A percentile compares a stretch with the other conserved stretches of the same genome.
Evolutionary conservation across 352 stramenopile genomes (phyloP).

Genomic region (Plasmopara muralis): DNA sequence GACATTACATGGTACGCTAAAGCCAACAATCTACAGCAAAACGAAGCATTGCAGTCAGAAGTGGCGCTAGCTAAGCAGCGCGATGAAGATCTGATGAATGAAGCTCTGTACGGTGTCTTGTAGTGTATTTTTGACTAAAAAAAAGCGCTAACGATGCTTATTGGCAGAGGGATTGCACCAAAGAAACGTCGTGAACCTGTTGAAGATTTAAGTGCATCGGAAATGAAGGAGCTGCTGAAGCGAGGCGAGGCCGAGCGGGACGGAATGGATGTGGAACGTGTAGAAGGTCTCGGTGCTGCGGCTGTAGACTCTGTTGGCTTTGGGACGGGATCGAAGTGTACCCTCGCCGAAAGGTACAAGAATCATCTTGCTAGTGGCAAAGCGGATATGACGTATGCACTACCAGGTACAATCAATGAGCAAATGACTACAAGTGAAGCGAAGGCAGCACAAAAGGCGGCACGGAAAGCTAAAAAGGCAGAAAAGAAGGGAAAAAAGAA

Average conservation of each 20-base stretch:
- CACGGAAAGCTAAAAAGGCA: constrained; percentile 54
- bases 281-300: constrained; percentile 83
- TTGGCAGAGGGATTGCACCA: constrained; percentile 54
- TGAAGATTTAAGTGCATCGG: constrained; percentile 53
- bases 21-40: constrained; percentile 44
- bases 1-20: constrained; percentile 89
- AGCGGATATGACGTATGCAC: constrained; percentile 53
- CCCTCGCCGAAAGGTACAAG: constrained; percentile 64
- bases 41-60: constrained; percentile 51
- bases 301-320: constrained; percentile 40
- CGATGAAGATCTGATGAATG: constrained; percentile 88
- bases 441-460: constrained; percentile 52
- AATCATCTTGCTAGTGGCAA: constrained; percentile 44
- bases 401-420: constrained; percentile 37
- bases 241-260: constrained; percentile 67
- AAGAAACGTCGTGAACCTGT: constrained; percentile 37
- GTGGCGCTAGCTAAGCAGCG: constrained; percentile 65
- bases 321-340: constrained; percentile 49
- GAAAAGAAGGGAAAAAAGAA: constrained; percentile 63
- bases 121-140: background rate
- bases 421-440: constrained; percentile 29
- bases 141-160: constrained; percentile 5
- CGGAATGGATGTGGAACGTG: constrained; percentile 59
- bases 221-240: constrained; percentile 84
- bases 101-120: constrained; percentile 59